Evolutionary conservation across 352 stramenopile genomes (phyloP).

Genomic region (Thraustotheca clavata): DNA sequence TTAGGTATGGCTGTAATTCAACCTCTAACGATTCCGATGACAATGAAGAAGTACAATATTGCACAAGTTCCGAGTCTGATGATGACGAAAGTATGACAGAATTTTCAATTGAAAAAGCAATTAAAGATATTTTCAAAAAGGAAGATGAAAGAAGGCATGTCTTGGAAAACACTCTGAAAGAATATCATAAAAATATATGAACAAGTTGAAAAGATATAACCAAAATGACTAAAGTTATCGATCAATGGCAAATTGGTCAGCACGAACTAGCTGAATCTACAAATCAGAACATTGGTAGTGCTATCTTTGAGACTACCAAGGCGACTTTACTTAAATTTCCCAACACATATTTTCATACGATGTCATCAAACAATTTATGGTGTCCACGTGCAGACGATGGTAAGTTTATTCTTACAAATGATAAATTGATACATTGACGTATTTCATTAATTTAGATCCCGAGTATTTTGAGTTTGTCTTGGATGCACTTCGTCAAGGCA

Average conservation of each 20-base stretch:
- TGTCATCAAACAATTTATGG: not conserved
- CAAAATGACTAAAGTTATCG: not conserved
- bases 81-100: no score
- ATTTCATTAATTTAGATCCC: not conserved
- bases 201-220: not conserved
- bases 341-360: not conserved
- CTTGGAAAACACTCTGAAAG: not conserved
- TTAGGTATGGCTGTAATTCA: no score
- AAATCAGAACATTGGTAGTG: not conserved
- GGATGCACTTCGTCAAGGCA: not conserved
- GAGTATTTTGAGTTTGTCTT: not conserved
- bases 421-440: not conserved
- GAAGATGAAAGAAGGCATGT: not conserved
- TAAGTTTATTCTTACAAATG: not conserved
- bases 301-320: not conserved
- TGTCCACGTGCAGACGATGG: not conserved
- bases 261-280: not conserved
- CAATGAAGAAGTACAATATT: no score
- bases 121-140: not conserved
- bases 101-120: no score
- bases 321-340: not conserved
- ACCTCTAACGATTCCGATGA: no score
- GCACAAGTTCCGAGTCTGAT: no score
- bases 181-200: not conserved
- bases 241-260: not conserved